Evolutionary conservation across 1,284 basidiomycete genomes (phyloP), one percentile per base, ranked within the genome.

Genomic region (Ganoderma leucocontextum): DNA sequence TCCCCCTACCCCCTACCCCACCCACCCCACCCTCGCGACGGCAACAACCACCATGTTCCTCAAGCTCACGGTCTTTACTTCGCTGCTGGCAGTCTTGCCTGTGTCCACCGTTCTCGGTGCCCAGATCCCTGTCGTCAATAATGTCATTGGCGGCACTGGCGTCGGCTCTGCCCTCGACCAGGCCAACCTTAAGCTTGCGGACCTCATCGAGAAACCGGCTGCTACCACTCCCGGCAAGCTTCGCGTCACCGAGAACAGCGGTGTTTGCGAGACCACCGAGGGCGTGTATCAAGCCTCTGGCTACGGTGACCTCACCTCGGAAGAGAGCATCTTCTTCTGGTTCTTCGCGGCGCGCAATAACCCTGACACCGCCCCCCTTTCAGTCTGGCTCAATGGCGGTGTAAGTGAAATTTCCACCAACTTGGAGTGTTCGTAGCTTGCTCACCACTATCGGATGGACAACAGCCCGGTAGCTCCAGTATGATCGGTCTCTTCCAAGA

Each of bases 401-500:
- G 87, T 89, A 73, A 73, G 85, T 41, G 5, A 29, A n/a, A 13
- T 49, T 44, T 19, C 29, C 9, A 35, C 25, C 5, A 38, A 38
- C 8, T 39, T 19, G 19, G 15, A 35, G 13, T 41, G 42, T 25
- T 12, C 38, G 9, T 25, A 22, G 15, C n/a, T 60, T 47, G 52
- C 55, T 60, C 25, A 57, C 17, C 35, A 25, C 58, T n/a, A 62
- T 44, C 22, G 17, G 12, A 52, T 25, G 9, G 22, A 52, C 47
- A 49, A 52, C 81, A 83, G 84, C 88, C 90, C 4, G 91, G 90
- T 69, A 87, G 85, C 71, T 90, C 87, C 7, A 88, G 86, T 63
- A 90, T 91, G 87, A 85, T 91, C 60, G 90, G 91, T n/a, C 81
- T 92, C 15, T 85, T 91, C 74, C 89, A 91, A 71, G 90, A 90